phyloP scores from a whole-genome alignment of 208 protist species.

The Leishmania arabica region DNA sequence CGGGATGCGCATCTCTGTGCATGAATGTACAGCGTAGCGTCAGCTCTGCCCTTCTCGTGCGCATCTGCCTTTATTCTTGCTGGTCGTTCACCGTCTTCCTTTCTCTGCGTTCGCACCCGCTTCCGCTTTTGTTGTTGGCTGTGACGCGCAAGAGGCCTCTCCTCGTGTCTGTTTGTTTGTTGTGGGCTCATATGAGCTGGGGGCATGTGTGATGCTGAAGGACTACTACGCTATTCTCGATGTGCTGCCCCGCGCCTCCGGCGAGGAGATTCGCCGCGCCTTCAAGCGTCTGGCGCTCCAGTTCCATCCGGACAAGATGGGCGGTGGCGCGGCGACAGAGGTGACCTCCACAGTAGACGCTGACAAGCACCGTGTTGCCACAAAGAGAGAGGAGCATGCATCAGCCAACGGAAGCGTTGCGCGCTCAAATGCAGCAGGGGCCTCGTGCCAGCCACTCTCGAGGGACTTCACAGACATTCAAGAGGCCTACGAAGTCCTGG shows the following conservation, averaged over 20 bases:
- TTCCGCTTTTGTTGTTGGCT: background rate
- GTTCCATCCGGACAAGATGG: constrained; percentile 69
- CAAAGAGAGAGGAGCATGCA: background rate
- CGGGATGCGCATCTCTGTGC: background rate
- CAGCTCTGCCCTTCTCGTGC: background rate
- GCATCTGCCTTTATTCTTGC: background rate
- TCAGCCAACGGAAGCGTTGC: background rate
- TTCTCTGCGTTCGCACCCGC: background rate
- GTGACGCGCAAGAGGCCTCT: background rate
- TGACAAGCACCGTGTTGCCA: background rate
- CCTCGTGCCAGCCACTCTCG: background rate
- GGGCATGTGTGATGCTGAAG: constrained; percentile 63
- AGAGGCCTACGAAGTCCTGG: constrained; percentile 90
- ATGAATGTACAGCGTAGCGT: background rate
- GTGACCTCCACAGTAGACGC: background rate
- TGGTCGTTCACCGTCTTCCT: background rate
- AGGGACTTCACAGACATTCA: constrained; percentile 68
- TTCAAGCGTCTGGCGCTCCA: constrained; percentile 72
- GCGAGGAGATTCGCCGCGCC: constrained; percentile 59
- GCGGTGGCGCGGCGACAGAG: background rate
- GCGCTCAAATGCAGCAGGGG: background rate
- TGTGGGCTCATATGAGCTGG: background rate
- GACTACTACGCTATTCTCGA: constrained; percentile 83
- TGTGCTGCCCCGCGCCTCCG: constrained; percentile 58
- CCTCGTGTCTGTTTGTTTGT: background rate